A percentile compares a stretch with the other conserved stretches of the same genome.
phyloP scores from a whole-genome alignment of 495 filamentous ascomycete genomes.

The Aspergillus hancockii region DNA sequence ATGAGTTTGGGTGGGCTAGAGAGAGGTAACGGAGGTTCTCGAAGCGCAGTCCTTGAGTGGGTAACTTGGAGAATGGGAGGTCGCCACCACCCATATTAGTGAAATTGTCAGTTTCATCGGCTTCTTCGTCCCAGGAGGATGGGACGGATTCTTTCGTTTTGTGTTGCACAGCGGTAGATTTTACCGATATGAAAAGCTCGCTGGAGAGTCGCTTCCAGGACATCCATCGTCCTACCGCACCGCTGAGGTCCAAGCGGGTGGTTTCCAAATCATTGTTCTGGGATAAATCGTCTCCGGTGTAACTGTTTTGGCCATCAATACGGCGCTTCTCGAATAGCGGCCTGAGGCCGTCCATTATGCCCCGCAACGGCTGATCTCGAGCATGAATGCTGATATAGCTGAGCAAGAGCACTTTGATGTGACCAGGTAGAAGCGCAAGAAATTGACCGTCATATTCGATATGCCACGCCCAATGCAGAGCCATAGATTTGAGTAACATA shows the following conservation, averaged over 20 bases:
- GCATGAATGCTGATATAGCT: slow-evolving; percentile 62
- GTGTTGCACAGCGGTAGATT: slow-evolving; percentile 11
- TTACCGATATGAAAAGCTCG: slow-evolving; percentile 48
- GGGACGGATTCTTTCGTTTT: slow-evolving; percentile 28
- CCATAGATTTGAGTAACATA: slow-evolving; percentile 59
- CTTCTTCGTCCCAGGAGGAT: slow-evolving; percentile 38
- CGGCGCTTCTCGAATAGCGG: slow-evolving; percentile 28
- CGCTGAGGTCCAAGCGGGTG: slow-evolving; percentile 62
- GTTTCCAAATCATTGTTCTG: slow-evolving; percentile 49
- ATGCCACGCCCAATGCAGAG: slow-evolving; percentile 69
- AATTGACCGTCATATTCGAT: slow-evolving; percentile 65
- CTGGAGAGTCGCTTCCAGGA: slow-evolving; percentile 57
- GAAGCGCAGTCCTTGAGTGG: slow-evolving; percentile 47
- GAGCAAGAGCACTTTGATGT: slow-evolving; percentile 61
- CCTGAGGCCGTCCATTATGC: slow-evolving; percentile 31
- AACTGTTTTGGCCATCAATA: slow-evolving; percentile 17
- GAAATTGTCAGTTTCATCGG: slow-evolving; percentile 39
- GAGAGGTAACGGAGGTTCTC: slow-evolving; percentile 53
- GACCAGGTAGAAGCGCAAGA: slow-evolving; percentile 61
- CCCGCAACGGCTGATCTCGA: slow-evolving; percentile 27
- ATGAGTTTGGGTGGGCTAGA: slow-evolving; percentile 44
- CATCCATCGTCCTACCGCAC: slow-evolving; percentile 59
- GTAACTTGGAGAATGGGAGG: slow-evolving; percentile 39
- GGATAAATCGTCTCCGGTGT: slow-evolving; percentile 31
- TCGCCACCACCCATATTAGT: slow-evolving; percentile 20